phyloP scores from a whole-genome alignment of 306 rosid genomes.

The Quercus cerris region DNA sequence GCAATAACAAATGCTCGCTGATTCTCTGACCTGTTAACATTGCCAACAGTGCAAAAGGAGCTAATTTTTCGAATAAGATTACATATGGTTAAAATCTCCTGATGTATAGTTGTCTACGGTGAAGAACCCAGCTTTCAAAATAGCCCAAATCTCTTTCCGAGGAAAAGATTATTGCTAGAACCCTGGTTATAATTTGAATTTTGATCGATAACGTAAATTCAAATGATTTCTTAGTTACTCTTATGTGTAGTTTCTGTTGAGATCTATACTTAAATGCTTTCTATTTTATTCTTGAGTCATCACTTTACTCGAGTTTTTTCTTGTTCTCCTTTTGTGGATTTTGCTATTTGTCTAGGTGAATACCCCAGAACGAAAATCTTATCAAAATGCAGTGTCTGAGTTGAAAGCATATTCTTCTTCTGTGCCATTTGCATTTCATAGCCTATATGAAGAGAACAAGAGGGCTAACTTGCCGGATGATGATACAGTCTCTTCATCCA shows the following conservation, averaged over 20 bases:
- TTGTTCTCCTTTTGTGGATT: not conserved
- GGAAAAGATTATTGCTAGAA: not conserved
- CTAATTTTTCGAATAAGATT: not conserved
- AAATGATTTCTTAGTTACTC: not conserved
- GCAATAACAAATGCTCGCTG: not conserved
- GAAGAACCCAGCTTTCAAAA: not conserved
- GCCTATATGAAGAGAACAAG: slow-evolving; percentile 18
- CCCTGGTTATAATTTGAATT: not conserved
- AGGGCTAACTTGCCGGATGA: slow-evolving; percentile 24
- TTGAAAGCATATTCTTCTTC: slow-evolving; percentile 34
- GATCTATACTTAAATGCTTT: not conserved
- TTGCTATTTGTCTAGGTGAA: slow-evolving; percentile 28
- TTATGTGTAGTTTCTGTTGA: not conserved
- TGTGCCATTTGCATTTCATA: slow-evolving; percentile 24
- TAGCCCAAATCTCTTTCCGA: not conserved
- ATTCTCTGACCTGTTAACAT: not conserved
- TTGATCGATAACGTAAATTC: not conserved
- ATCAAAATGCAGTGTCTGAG: slow-evolving; percentile 11
- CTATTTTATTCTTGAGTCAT: not conserved
- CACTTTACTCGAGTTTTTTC: not conserved
- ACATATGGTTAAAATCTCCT: not conserved
- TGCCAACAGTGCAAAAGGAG: not conserved
- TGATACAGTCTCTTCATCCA: slow-evolving; percentile 28
- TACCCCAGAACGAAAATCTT: slow-evolving; percentile 19
- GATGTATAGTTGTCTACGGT: not conserved